Evolutionary conservation across 371 early-diverging fungal species (phyloP), one percentile per base, ranked within the genome.

Genomic region (Mucor plumbeus): DNA sequence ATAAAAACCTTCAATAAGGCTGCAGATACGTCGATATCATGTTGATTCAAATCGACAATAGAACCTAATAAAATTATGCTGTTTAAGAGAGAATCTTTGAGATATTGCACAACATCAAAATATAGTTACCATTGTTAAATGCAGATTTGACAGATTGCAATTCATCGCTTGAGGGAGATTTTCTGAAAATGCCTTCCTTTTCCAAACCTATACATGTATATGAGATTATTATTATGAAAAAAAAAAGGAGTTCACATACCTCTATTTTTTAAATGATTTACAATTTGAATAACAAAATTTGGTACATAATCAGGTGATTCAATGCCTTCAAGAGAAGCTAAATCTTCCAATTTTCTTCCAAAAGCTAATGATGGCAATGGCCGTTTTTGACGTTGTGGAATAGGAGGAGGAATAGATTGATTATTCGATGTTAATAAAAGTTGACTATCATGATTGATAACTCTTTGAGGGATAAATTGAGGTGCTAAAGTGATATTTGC

Each of bases 121-220:
- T 26, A 26, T 54, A 7, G 15, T 59, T 74, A 70, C 88, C 92
- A 54, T 80, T 73, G 68, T 97, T 89, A 69, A 91, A 93, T 0
- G 82, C 84, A 19, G 82, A 78, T 61, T 92, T 91, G 19, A 90
- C 91, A 9, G 83, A 82, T 21, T 68, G 72, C 19, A 84, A 58
- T 60, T 84, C 80, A 39, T 78, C 80, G 48, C 80, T 80, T 0
- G 80, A 82, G 5, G 98, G 95, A 17, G 95, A 95, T 43, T 94
- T 86, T 33, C 98, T 80, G 67, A 97, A 97, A 7, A 97, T 70
- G 11, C 98, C 98, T 71, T 97, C 96, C 34, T 89, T 86, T 19
- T 88, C 83, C 63, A 95, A 71, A 0, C 94, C 94, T 89, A 70
- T 14, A 26, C 26, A 26, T 26, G 15, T 54, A 44, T 7, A 36